These are phyloP conservation scores for Sophora flavescens DNA, from an alignment of 306 rosid species.

Conservation along the genomic window DNA sequence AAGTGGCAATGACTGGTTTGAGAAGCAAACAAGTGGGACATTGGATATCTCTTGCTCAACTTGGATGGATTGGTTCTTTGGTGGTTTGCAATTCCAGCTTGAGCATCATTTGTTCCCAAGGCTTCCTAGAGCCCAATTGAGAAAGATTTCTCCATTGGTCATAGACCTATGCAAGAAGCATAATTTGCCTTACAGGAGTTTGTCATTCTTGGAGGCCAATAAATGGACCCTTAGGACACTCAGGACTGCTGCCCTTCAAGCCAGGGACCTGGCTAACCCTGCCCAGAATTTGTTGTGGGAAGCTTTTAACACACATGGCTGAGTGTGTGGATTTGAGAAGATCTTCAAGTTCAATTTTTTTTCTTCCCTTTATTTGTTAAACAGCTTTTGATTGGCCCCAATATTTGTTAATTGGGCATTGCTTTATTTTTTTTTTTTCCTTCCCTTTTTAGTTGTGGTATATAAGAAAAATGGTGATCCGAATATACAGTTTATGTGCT, in stretches of 20 bases:
- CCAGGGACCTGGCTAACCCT: constrained; percentile 52
- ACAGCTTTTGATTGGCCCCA: not conserved
- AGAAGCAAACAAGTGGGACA: constrained; percentile 76
- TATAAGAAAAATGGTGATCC: not conserved
- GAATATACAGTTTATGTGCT: not conserved
- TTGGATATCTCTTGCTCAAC: constrained; percentile 67
- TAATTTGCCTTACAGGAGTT: constrained; percentile 73
- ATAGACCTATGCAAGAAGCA: constrained; percentile 79
- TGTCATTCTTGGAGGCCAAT: constrained; percentile 73
- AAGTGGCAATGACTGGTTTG: constrained; percentile 75
- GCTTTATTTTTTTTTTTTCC: not conserved
- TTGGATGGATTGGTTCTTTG: constrained; percentile 89
- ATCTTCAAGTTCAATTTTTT: not conserved
- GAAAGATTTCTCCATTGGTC: constrained; percentile 74
- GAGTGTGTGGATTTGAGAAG: constrained; percentile 28
- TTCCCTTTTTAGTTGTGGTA: not conserved
- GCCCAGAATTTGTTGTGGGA: constrained; percentile 75
- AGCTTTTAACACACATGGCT: constrained; percentile 76
- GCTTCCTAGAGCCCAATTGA: constrained; percentile 71
- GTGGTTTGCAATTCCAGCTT: constrained; percentile 78
- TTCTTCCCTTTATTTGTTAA: not conserved
- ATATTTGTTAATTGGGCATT: constrained; percentile 7
- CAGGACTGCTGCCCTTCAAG: constrained; percentile 65
- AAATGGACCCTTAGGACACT: constrained; percentile 62
- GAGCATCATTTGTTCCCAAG: constrained; percentile 76